A percentile compares a stretch with the other conserved stretches of the same genome.
Conservation (phyloP, 768 basidiomycete species). For the Amanita molliuscula region DNA sequence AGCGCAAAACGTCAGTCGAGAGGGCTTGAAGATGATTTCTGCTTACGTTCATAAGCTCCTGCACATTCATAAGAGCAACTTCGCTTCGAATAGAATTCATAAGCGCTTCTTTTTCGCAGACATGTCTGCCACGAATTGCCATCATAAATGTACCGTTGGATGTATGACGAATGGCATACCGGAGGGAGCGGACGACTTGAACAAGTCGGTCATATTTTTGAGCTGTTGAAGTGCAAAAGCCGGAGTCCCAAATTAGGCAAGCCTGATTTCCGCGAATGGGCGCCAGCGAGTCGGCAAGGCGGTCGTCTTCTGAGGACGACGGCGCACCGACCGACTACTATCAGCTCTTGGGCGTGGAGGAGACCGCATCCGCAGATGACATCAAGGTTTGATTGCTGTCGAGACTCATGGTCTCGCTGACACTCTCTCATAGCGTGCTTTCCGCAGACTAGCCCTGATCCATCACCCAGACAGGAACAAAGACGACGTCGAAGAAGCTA, state of each 20-base stretch:
- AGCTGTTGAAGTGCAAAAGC: neutral
- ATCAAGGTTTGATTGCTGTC: constrained; percentile 52
- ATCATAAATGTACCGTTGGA: neutral
- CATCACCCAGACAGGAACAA: constrained; percentile 87
- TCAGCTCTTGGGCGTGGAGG: constrained; percentile 67
- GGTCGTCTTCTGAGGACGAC: constrained; percentile 13
- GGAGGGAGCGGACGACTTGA: constrained; percentile 25
- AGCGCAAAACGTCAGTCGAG: constrained; percentile 6
- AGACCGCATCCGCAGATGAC: constrained; percentile 77
- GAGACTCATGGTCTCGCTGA: neutral
- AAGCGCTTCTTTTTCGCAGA: constrained; percentile 35
- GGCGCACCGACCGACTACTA: constrained; percentile 58
- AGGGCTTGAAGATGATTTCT: constrained; percentile 9
- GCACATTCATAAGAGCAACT: constrained; percentile 63
- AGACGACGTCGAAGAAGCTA: constrained; percentile 76
- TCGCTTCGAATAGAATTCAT: constrained; percentile 62
- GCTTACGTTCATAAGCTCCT: constrained; percentile 68
- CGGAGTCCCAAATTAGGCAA: constrained; percentile 2
- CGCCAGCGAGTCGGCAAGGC: constrained; percentile 51
- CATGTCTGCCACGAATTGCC: constrained; percentile 25
- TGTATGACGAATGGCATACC: constrained; percentile 13
- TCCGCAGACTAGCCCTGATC: constrained; percentile 73
- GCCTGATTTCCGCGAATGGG: constrained; percentile 37
- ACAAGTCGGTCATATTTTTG: constrained; percentile 37
- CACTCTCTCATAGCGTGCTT: constrained; percentile 47